Evolutionary conservation across 2,329 filamentous ascomycete species (phyloP).

Genomic region (Fusarium camptoceras): DNA sequence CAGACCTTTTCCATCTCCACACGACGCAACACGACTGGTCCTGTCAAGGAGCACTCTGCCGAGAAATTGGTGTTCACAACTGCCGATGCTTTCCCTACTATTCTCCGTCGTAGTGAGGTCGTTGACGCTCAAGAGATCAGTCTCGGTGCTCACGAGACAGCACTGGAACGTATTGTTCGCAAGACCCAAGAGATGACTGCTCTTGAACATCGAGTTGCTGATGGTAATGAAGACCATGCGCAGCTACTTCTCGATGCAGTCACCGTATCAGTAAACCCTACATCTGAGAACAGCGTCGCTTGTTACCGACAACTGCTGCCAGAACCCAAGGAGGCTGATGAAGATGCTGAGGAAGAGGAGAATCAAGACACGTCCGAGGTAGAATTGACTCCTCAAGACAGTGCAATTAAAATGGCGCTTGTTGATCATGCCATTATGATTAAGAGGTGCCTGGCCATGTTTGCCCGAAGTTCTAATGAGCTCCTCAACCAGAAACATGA

Average conservation of each 20-base stretch:
- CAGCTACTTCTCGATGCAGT: conserved; percentile 80
- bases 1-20: conserved; percentile 81
- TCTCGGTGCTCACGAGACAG: conserved; percentile 84
- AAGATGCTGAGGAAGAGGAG: conserved; percentile 55
- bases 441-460: conserved; percentile 80
- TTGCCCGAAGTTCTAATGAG: conserved; percentile 72
- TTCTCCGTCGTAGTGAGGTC: conserved; percentile 88
- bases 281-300: conserved; percentile 80
- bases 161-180: conserved; percentile 86
- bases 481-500: conserved; percentile 66
- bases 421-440: conserved; percentile 91
- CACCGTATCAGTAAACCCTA: conserved; percentile 78
- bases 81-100: conserved; percentile 89
- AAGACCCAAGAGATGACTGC: conserved; percentile 87
- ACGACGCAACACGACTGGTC: conserved; percentile 75
- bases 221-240: conserved; percentile 77
- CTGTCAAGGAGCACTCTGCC: conserved; percentile 78
- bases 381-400: conserved; percentile 72
- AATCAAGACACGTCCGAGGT: conserved; percentile 59
- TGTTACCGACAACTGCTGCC: conserved; percentile 82
- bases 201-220: conserved; percentile 78
- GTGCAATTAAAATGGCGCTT: conserved; percentile 84
- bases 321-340: conserved; percentile 56
- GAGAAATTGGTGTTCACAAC: conserved; percentile 89
- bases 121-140: conserved; percentile 73